phyloP scores from a whole-genome alignment of 495 filamentous ascomycete species.

The Hypoxylon trugodes region DNA sequence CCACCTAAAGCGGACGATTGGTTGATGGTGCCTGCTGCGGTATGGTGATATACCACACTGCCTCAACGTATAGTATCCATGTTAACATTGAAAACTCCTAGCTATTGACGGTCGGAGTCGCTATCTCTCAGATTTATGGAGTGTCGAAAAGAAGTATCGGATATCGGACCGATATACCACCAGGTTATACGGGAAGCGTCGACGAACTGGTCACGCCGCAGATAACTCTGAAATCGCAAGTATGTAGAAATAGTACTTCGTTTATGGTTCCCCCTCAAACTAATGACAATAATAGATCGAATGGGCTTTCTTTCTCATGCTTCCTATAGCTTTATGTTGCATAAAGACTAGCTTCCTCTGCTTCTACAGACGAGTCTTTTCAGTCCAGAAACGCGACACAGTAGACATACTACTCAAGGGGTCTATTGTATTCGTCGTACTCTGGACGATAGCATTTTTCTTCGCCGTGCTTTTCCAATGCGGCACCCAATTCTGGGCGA shows the following conservation, averaged over 20 bases:
- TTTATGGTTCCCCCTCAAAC: neutral
- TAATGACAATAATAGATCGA: constrained; percentile 26
- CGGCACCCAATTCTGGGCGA: constrained; percentile 16
- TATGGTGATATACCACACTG: neutral
- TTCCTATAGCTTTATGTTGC: constrained; percentile 33
- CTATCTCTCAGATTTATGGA: constrained; percentile 27
- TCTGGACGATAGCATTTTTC: constrained; percentile 31
- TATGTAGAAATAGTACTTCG: neutral
- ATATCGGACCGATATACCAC: constrained; percentile 21
- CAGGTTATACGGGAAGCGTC: constrained; percentile 10
- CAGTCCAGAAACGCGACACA: constrained; percentile 8
- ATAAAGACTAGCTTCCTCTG: constrained; percentile 38
- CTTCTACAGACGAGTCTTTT: constrained; percentile 41
- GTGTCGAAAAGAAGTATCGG: constrained; percentile 25
- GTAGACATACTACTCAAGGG: constrained; percentile 20
- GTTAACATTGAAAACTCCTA: constrained; percentile 1
- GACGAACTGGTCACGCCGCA: constrained; percentile 20
- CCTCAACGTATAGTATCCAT: too few relatives aligned
- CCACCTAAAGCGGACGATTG: constrained; percentile 46
- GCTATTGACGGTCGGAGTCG: constrained; percentile 34
- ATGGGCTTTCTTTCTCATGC: constrained; percentile 30
- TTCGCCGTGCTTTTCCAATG: constrained; percentile 36
- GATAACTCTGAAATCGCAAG: constrained; percentile 19
- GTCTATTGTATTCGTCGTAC: neutral
- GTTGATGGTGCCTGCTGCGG: constrained; percentile 46